Evolutionary conservation across 1,139 yeast genomes (phyloP), one percentile per base, ranked within the genome.

Genomic region (Kodamaea ohmeri): DNA sequence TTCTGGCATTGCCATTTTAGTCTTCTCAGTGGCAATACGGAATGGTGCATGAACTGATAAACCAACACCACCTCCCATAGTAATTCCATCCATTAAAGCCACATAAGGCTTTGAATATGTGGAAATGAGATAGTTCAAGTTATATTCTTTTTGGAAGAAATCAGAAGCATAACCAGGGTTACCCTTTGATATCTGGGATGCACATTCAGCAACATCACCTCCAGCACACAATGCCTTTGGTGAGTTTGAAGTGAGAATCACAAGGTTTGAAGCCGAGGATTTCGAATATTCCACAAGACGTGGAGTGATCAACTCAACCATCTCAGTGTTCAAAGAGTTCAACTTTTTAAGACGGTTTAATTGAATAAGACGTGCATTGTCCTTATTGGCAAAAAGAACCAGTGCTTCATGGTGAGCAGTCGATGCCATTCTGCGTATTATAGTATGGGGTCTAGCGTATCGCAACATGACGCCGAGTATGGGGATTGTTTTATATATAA

Each of bases 61-160:
- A 3, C 98, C 98, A 31, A 88, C 96, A 51, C 98, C 98, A 38
- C 98, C 98, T 40, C 98, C 98, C 96, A 92, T 88, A 26, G 94
- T 88, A 53, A 92, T 88, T 21, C 97, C 97, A 56, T 92, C 83
- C 81, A 86, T 83, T 32, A 89, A 56, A 1, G 96, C 73, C 14
- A 92, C 80, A 47, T 85, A 76, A 1, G 98, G 97, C 65, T 89
- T 92, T 43, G 82, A 71, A 56, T 78, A 88, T 12, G 94, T 82
- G 13, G 95, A 83, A 48, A 90, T 71, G 41, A 83, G 68, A 54
- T 83, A 87, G 65, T 92, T 83, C 55, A 92, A 67, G 45, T 82
- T 78, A 65, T 92, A 92, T 63, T 92, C 98, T 44, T 72, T 62
- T 47, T 78, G 78, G 66, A 92, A 92, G 61, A 85, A 86, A 44